Conservation (phyloP, 2,329 filamentous ascomycete species). For the Podosphaera aphanis region DNA sequence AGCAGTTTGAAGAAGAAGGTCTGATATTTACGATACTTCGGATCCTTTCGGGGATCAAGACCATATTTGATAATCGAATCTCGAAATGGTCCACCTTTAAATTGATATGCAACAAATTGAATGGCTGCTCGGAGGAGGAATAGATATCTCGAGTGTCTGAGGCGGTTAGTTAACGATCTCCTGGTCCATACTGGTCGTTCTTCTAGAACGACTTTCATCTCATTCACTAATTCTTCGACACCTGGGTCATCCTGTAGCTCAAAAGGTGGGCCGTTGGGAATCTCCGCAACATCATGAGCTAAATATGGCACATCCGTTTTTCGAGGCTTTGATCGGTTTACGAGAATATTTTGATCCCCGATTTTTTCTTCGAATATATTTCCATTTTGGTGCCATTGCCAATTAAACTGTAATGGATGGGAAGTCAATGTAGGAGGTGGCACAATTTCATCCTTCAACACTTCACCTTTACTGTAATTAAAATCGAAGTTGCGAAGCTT, state of each 20-base stretch:
- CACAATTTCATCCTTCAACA: slow-evolving; percentile 43
- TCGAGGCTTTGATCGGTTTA: slow-evolving; percentile 9
- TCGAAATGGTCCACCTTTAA: slow-evolving; percentile 77
- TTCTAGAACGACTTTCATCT: slow-evolving; percentile 41
- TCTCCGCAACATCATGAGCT: slow-evolving; percentile 5
- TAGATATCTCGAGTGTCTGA: slow-evolving; percentile 27
- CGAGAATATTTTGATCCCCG: slow-evolving; percentile 14
- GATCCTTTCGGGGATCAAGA: slow-evolving; percentile 58
- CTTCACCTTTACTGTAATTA: slow-evolving; percentile 33
- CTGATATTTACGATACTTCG: slow-evolving; percentile 62
- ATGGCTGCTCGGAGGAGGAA: slow-evolving; percentile 49
- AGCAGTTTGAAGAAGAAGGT: slow-evolving; percentile 64
- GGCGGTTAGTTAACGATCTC: slow-evolving; percentile 52
- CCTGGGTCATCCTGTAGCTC: slow-evolving; percentile 21
- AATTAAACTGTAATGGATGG: slow-evolving; percentile 50
- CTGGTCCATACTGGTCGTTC: slow-evolving; percentile 70
- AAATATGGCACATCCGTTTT: slow-evolving; percentile 10
- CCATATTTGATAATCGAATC: slow-evolving; percentile 72
- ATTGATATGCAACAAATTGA: slow-evolving; percentile 75
- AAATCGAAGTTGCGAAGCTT: slow-evolving; percentile 43
- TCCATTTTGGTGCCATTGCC: slow-evolving; percentile 68
- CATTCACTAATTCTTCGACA: slow-evolving; percentile 38
- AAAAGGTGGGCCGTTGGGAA: slow-evolving; percentile 6
- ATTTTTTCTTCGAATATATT: slow-evolving; percentile 24
- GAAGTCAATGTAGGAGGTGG: slow-evolving; percentile 61